A percentile compares a stretch with the other conserved stretches of the same genome.
Evolutionary conservation across 2,329 filamentous ascomycete species (phyloP).

Genomic region (Aspergillus novoparasiticus): DNA sequence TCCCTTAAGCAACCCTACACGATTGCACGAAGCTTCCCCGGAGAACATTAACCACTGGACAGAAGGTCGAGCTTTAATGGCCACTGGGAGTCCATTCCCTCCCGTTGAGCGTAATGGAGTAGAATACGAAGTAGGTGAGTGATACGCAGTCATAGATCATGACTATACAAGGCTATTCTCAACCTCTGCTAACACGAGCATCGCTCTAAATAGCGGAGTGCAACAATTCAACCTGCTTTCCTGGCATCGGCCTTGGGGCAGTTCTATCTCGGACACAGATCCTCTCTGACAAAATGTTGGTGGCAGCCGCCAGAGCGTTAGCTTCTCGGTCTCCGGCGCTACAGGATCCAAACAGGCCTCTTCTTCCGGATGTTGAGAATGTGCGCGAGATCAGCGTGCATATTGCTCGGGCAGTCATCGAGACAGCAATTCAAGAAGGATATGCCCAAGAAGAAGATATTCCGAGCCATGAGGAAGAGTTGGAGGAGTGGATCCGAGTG

Average conservation of each 20-base stretch:
- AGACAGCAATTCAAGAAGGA: conserved; percentile 68
- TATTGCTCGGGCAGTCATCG: conserved; percentile 76
- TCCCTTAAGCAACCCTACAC: conserved; percentile 82
- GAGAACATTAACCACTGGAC: conserved; percentile 79
- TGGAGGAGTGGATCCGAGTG: conserved; percentile 43
- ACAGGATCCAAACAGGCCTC: conserved; percentile 62
- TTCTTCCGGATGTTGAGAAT: conserved; percentile 74
- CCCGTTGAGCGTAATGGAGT: conserved; percentile 65
- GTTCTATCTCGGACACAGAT: conserved; percentile 69
- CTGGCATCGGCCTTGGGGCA: conserved; percentile 79
- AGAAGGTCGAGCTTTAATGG: conserved; percentile 72
- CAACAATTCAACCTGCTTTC: conserved; percentile 86
- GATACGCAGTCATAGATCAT: not conserved
- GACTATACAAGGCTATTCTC: not conserved
- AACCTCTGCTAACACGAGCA: conserved; percentile 33
- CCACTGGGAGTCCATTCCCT: conserved; percentile 80
- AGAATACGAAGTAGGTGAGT: conserved; percentile 57
- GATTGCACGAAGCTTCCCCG: conserved; percentile 79
- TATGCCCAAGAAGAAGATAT: conserved; percentile 68
- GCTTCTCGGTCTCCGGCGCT: conserved; percentile 72
- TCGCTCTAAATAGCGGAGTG: conserved; percentile 67
- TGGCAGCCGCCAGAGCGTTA: conserved; percentile 75
- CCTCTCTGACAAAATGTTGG: conserved; percentile 77
- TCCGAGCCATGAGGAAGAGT: conserved; percentile 48
- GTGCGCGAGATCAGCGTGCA: conserved; percentile 76